These are phyloP conservation scores for Gyromitra esculenta DNA, from an alignment of 2,329 filamentous ascomycete species.

Conservation along the genomic window DNA sequence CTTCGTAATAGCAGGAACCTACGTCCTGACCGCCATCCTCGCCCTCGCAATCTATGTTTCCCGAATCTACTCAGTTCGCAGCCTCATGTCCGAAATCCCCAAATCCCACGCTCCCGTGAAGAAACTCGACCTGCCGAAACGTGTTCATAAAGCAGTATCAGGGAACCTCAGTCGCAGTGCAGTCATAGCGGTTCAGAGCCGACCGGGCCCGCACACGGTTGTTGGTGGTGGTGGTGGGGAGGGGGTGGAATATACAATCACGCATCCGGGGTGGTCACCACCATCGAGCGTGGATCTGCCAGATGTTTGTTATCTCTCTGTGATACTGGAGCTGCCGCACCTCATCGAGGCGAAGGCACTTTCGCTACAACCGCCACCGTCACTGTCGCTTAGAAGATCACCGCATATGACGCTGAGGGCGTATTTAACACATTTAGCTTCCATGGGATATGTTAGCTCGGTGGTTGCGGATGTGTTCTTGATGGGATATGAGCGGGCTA, in stretches of 20 bases:
- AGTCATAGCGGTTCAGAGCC: constrained; percentile 79
- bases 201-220: constrained; percentile 66
- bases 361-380: constrained; percentile 74
- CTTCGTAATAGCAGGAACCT: constrained; percentile 80
- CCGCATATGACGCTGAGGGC: constrained; percentile 78
- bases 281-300: constrained; percentile 78
- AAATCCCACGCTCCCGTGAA: constrained; percentile 87
- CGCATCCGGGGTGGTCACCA: constrained; percentile 88
- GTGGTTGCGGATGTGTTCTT: constrained; percentile 71
- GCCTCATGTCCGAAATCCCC: constrained; percentile 81
- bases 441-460: constrained; percentile 70
- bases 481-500: constrained; percentile 79
- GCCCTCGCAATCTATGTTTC: constrained; percentile 80
- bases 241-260: constrained; percentile 66
- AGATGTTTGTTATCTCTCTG: constrained; percentile 81
- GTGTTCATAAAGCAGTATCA: constrained; percentile 78
- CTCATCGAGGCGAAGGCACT: constrained; percentile 92
- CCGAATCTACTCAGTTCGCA: constrained; percentile 86
- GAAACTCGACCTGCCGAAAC: constrained; percentile 79
- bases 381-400: constrained; percentile 77
- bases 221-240: constrained; percentile 60
- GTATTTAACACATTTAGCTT: constrained; percentile 77
- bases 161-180: constrained; percentile 79
- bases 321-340: constrained; percentile 84
- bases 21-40: constrained; percentile 75